Percentiles rank a stretch among this genome's conserved stretches.
Conservation (phyloP, 78 protist genomes). For the Chrysochromulina tobinii region DNA sequence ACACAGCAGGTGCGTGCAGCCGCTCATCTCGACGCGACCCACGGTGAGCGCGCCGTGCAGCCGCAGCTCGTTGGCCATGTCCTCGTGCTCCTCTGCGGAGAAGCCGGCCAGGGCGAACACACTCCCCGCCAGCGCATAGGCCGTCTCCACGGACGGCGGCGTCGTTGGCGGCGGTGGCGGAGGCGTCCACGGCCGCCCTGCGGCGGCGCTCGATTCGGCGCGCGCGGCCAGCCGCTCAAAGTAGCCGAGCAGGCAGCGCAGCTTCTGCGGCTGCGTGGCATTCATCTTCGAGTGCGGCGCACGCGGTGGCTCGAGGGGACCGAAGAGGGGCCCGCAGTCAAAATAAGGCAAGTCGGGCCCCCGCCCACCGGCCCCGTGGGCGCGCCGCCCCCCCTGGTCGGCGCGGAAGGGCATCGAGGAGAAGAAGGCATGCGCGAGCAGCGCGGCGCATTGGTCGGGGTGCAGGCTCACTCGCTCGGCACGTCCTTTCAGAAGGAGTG, state of each 20-base stretch:
- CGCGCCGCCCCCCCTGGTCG: not conserved
- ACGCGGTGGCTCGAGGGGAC: not conserved
- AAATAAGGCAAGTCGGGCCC: not conserved
- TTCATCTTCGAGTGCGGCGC: not conserved
- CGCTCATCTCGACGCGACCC: too few relatives aligned
- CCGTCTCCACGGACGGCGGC: too few relatives aligned
- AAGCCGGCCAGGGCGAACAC: too few relatives aligned
- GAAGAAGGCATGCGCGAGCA: constrained; percentile 14
- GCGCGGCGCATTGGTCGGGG: constrained; percentile 10
- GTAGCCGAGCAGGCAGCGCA: constrained; percentile 9
- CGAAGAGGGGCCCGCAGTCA: not conserved
- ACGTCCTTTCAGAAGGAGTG: not conserved
- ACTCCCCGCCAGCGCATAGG: too few relatives aligned
- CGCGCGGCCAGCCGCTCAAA: not conserved
- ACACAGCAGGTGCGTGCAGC: too few relatives aligned
- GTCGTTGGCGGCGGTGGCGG: too few relatives aligned
- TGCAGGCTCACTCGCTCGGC: not conserved
- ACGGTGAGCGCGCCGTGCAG: too few relatives aligned
- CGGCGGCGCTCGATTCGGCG: not conserved
- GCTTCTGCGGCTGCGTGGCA: not conserved
- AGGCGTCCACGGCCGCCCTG: not conserved
- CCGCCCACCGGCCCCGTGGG: not conserved
- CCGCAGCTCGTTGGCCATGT: too few relatives aligned
- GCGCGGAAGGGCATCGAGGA: not conserved
- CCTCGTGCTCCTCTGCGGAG: too few relatives aligned